These are phyloP conservation scores for Lepidium didymum DNA, from an alignment of 345 rosid genomes.

Conservation along the genomic window DNA sequence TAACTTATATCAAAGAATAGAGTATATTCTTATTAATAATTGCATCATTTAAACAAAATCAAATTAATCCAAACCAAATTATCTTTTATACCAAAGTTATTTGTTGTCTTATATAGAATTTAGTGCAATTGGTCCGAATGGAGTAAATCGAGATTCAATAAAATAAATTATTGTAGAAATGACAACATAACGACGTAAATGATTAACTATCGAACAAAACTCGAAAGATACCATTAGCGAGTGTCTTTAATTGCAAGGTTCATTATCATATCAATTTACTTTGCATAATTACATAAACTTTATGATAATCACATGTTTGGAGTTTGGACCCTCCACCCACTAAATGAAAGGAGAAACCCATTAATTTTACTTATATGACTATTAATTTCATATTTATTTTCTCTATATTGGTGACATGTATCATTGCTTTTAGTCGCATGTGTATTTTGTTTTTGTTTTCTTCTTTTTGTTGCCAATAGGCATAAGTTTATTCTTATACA, in stretches of 20 bases:
- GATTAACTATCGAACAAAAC: neutral
- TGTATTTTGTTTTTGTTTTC: neutral
- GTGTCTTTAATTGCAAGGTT: constrained; percentile 21
- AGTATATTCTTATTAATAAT: neutral
- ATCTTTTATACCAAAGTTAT: neutral
- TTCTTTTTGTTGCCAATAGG: neutral
- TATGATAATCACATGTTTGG: constrained; percentile 29
- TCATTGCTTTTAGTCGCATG: constrained; percentile 15
- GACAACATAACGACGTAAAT: constrained; percentile 18
- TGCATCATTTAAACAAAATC: neutral
- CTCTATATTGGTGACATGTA: constrained; percentile 19
- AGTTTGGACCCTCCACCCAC: constrained; percentile 51
- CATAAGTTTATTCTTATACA: neutral
- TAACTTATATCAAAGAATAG: neutral
- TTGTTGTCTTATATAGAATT: neutral
- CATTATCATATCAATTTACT: constrained; percentile 17
- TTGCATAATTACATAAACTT: constrained; percentile 26
- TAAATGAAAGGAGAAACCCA: constrained; percentile 5
- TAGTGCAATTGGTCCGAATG: neutral
- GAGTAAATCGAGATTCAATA: neutral
- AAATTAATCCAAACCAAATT: neutral
- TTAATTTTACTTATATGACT: neutral
- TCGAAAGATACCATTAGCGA: constrained; percentile 9
- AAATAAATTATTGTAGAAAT: neutral
- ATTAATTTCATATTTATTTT: constrained; percentile 4